Evolutionary conservation across 805 yeast species (phyloP).

Genomic region (Lachancea quebecensis): DNA sequence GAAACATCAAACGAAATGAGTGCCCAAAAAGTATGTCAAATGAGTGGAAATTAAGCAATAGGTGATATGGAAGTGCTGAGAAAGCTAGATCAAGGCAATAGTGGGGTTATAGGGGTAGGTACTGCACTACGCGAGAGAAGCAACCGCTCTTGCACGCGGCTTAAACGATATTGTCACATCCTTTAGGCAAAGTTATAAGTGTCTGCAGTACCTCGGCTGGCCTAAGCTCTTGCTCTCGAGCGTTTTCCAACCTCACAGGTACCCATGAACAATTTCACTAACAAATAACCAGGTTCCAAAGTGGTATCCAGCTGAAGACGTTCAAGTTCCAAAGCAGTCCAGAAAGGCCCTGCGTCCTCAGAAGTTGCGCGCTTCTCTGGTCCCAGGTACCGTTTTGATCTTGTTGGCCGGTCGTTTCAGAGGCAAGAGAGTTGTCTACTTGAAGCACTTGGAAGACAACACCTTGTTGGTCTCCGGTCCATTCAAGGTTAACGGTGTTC

Average conservation of each 20-base stretch:
- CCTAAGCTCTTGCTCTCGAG: too few relatives aligned
- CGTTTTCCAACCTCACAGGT: too few relatives aligned
- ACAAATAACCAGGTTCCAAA: constrained; percentile 55
- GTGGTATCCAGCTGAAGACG: constrained; percentile 93
- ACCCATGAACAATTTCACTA: constrained; percentile 10
- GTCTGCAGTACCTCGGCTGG: too few relatives aligned
- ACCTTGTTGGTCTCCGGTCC: constrained; percentile 97
- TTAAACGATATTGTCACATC: too few relatives aligned
- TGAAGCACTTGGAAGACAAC: constrained; percentile 96
- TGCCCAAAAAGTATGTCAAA: constrained; percentile 31
- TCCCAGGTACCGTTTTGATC: constrained; percentile 97
- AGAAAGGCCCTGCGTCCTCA: constrained; percentile 92
- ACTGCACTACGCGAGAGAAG: background rate
- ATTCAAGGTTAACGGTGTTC: constrained; percentile 99
- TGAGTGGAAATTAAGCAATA: background rate
- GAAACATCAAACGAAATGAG: constrained; percentile 27
- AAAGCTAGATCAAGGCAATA: background rate
- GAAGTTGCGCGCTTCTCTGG: constrained; percentile 90
- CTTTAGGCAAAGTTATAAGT: too few relatives aligned
- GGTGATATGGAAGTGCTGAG: background rate
- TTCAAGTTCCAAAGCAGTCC: constrained; percentile 77
- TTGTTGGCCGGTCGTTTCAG: constrained; percentile 99
- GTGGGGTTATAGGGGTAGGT: background rate
- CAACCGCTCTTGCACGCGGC: too few relatives aligned
- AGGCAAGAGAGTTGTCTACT: constrained; percentile 98